phyloP scores from a whole-genome alignment of 148 eudicot species.

The Cornus suecica region DNA sequence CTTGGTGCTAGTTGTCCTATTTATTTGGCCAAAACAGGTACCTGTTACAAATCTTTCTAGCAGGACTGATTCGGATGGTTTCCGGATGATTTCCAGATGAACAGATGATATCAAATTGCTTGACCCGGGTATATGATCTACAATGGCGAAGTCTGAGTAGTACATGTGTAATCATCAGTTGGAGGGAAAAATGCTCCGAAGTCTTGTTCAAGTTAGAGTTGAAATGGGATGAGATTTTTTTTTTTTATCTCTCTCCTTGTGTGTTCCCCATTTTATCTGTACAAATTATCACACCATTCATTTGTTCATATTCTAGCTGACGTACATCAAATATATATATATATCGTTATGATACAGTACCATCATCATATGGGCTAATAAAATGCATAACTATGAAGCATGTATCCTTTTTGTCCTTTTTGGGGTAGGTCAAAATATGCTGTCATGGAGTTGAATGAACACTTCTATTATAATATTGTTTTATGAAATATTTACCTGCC shows the following conservation, averaged over 20 bases:
- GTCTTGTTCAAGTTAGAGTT: not conserved
- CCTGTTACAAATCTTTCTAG: not conserved
- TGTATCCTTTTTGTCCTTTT: not conserved
- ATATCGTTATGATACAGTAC: not conserved
- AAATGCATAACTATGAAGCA: not conserved
- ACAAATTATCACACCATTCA: not conserved
- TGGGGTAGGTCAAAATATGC: not conserved
- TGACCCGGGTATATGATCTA: not conserved
- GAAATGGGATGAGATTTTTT: not conserved
- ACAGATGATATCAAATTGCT: not conserved
- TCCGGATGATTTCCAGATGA: not conserved
- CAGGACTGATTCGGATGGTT: not conserved
- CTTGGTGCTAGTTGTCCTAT: not conserved
- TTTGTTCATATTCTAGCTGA: conserved; percentile 6
- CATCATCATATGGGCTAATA: not conserved
- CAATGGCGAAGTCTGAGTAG: not conserved
- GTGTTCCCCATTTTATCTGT: not conserved
- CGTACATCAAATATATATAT: not conserved
- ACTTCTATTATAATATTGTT: no score
- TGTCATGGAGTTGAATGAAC: no score
- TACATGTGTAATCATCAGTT: not conserved
- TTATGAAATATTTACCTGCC: no score
- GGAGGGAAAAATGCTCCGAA: not conserved
- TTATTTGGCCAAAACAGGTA: not conserved
- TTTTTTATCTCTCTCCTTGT: not conserved